Conservation (phyloP, 2,329 filamentous ascomycete species). For the Penicillium decumbens region DNA sequence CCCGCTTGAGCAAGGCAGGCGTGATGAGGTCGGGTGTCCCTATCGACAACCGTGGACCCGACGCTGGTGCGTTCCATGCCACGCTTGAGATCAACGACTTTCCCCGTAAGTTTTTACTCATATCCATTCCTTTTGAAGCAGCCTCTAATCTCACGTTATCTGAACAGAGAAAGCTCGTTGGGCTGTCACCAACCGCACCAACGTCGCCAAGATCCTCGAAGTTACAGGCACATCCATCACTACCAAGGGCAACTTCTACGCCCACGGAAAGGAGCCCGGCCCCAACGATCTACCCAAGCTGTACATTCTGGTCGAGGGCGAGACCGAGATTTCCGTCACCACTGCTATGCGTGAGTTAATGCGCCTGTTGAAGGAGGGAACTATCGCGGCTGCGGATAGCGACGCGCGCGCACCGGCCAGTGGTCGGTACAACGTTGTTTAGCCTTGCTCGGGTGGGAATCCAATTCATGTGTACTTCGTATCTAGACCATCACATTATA, state of each 20-base stretch:
- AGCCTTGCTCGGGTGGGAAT: constrained; percentile 1
- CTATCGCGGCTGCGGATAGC: constrained; percentile 81
- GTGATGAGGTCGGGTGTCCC: constrained; percentile 87
- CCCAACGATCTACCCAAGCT: constrained; percentile 79
- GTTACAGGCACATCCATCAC: constrained; percentile 93
- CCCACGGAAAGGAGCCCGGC: constrained; percentile 72
- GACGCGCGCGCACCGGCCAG: constrained; percentile 72
- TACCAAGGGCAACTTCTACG: constrained; percentile 90
- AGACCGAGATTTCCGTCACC: constrained; percentile 87
- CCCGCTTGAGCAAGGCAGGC: constrained; percentile 80
- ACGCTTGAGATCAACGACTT: constrained; percentile 99
- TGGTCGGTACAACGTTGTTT: constrained; percentile 83
- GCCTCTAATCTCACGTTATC: constrained; percentile 8
- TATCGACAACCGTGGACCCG: constrained; percentile 96
- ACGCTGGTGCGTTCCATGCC: constrained; percentile 93
- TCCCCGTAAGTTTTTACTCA: constrained; percentile 55
- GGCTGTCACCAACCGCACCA: constrained; percentile 97
- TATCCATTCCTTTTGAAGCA: neutral
- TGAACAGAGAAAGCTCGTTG: constrained; percentile 79
- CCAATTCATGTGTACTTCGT: neutral
- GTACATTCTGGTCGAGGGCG: constrained; percentile 95
- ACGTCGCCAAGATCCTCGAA: constrained; percentile 96
- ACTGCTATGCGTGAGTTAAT: constrained; percentile 88
- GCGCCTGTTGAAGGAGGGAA: constrained; percentile 81
- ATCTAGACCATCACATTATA: neutral